Evolutionary conservation across 257 asterid species (phyloP), one percentile per base, ranked within the genome.

Genomic region (Mitragyna speciosa): DNA sequence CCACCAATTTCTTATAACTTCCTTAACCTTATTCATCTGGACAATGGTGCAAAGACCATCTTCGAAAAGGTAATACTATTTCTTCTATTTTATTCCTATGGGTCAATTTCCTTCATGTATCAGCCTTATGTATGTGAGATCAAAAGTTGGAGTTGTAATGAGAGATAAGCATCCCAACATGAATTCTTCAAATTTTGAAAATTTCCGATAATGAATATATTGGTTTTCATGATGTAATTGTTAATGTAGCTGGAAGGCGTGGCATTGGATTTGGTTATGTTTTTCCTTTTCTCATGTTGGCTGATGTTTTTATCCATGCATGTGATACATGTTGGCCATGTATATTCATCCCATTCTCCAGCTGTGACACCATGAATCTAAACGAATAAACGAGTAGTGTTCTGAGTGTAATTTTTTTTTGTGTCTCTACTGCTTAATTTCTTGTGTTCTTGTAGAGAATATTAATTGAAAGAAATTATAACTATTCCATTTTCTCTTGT

Each of bases 1-100:
- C 90, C 96, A 59, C 97, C 94, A 16, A 89, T 92, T 76, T 90
- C 96, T 67, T 92, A 92, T 88, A 92, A 92, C 82, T 92, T 92
- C 86, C 97, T 92, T 84, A 91, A 90, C 90, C 94, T 92, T 82
- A 89, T 92, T 73, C 86, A 83, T 72, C 91, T 92, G 63, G 82
- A 87, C 64, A 86, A 86, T 30, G 84, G 73, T 10, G 85, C 84
- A 73, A 90, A 91, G 86, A 91, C 97, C 31, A 79, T 90, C 68
- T 92, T 91, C 80, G 97, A 92, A 85, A 83, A 89, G 94, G 97
- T 86, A 79, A 65, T 51, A 59, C 28, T 12, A 75, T 71, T 52
- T 81, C 56, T 31, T 39, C 63, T 19, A 20, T 63, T 59, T 49
- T 45, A 24, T 81, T 69, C 77, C 28, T 81, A 22, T 31, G 17